Evolutionary conservation across 345 rosid genomes (phyloP).

Genomic region (Dimocarpus longan): DNA sequence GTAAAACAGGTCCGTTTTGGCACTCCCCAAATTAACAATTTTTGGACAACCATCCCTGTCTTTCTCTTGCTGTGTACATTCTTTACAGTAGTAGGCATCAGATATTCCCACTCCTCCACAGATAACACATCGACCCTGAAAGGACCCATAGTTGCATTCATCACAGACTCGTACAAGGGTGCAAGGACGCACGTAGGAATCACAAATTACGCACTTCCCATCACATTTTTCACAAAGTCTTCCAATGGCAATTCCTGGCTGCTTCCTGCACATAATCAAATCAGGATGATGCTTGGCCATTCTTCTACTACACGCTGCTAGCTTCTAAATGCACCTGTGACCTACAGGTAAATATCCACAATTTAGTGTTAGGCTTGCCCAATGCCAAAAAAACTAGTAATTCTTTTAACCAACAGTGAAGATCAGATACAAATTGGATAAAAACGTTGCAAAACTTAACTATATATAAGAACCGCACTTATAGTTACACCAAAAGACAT

Average conservation of each 20-base stretch:
- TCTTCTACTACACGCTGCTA: slow-evolving; percentile 1
- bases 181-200: slow-evolving; percentile 51
- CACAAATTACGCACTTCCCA: slow-evolving; percentile 51
- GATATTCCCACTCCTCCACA: slow-evolving; percentile 55
- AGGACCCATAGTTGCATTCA: slow-evolving; percentile 52
- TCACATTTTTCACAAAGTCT: slow-evolving; percentile 49
- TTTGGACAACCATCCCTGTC: slow-evolving; percentile 55
- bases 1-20: slow-evolving; percentile 47
- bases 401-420: background rate
- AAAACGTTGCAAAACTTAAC: background rate
- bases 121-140: slow-evolving; percentile 52
- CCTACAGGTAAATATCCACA: slow-evolving; percentile 8
- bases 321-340: slow-evolving; percentile 6
- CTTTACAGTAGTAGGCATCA: slow-evolving; percentile 57
- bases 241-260: slow-evolving; percentile 54
- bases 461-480: background rate
- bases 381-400: background rate
- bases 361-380: background rate
- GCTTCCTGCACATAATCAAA: slow-evolving; percentile 55
- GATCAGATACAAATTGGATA: background rate
- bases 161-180: slow-evolving; percentile 52
- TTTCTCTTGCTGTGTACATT: slow-evolving; percentile 52
- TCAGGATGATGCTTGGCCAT: slow-evolving; percentile 60
- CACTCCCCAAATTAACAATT: slow-evolving; percentile 45
- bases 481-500: background rate